Percentiles rank a stretch among this genome's conserved stretches.
phyloP scores from a whole-genome alignment of 306 rosid genomes.

The Dalbergia cultrata region DNA sequence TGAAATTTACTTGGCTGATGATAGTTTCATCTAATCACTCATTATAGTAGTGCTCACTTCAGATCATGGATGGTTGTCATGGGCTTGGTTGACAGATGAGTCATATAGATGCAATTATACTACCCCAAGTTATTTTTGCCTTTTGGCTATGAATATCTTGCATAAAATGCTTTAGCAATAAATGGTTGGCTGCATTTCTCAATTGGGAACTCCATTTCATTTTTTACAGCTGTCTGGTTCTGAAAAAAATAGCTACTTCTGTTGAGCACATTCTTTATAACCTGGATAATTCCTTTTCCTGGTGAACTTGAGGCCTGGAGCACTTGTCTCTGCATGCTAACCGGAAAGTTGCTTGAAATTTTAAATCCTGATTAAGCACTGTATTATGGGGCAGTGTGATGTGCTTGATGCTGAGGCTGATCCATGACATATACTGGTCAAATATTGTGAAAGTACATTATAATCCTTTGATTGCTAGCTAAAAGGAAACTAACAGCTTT shows the following conservation, averaged over 20 bases:
- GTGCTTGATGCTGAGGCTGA: not conserved
- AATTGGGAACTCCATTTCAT: not conserved
- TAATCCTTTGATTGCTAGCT: constrained; percentile 21
- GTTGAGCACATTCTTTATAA: not conserved
- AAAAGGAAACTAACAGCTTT: constrained; percentile 10
- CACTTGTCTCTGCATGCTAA: not conserved
- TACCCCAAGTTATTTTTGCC: not conserved
- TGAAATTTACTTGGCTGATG: not conserved
- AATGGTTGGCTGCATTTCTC: constrained; percentile 13
- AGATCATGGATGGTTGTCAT: not conserved
- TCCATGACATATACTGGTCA: constrained; percentile 16
- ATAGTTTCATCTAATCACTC: constrained; percentile 13
- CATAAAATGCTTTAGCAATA: not conserved
- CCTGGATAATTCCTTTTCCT: not conserved
- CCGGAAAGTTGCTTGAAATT: not conserved
- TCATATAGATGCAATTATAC: not conserved
- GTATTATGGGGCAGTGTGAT: not conserved
- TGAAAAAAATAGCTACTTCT: not conserved
- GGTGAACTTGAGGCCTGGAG: not conserved
- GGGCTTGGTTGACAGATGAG: constrained; percentile 5
- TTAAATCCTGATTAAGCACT: constrained; percentile 9
- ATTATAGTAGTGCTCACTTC: not conserved
- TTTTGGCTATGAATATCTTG: constrained; percentile 12
- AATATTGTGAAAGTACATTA: constrained; percentile 27
- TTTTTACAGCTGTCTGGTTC: constrained; percentile 10